Evolutionary conservation across 371 early-diverging fungal genomes (phyloP), one percentile per base, ranked within the genome.

Genomic region (Enterospora canceri): DNA sequence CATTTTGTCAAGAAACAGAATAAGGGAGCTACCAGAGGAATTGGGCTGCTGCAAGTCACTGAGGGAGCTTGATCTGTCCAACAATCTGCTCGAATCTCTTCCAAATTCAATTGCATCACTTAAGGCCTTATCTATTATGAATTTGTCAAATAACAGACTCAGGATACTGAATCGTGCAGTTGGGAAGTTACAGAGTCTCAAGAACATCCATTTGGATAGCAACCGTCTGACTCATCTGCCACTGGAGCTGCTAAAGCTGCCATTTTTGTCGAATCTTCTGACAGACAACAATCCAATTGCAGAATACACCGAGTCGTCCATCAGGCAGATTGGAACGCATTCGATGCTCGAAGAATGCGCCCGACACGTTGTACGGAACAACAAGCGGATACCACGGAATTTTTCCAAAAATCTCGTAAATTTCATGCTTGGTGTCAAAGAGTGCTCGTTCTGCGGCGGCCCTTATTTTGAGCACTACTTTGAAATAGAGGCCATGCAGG

Each of bases 371-470:
- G 84, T 87, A 5, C 83, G 85, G n/a, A 76, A 82, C 0, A 83
- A 85, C 48, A 69, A 87, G 2, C 76, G 82, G 1, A 72, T 88
- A 23, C 84, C 83, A 0, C 56, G 75, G 26, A 68, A 78, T 65
- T 70, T 85, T 8, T 73, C 84, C 8, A 79, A 78, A 23, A 78
- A 83, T 30, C 59, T 89, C 21, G 82, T 84, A 69, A 78, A 83
- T 29, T 88, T 87, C 71, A 71, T 90, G n/a, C 76, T 79, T 16
- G 80, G 81, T 16, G 85, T 83, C 0, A 79, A 85, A 50, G 74
- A 76, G 21, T 92, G 92, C 77, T 81, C 88, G 3, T 88, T 86
- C 76, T 92, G 92, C 73, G 80, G 80, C 19, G 90, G 90, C 0
- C 90, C 92, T 4, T 87, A 83, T 65, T 88, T 90, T 76, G 85